Percentiles rank a stretch among this genome's conserved stretches.
These are phyloP conservation scores for Crithidia bombi DNA, from an alignment of 208 protist species.

Conservation along the genomic window DNA sequence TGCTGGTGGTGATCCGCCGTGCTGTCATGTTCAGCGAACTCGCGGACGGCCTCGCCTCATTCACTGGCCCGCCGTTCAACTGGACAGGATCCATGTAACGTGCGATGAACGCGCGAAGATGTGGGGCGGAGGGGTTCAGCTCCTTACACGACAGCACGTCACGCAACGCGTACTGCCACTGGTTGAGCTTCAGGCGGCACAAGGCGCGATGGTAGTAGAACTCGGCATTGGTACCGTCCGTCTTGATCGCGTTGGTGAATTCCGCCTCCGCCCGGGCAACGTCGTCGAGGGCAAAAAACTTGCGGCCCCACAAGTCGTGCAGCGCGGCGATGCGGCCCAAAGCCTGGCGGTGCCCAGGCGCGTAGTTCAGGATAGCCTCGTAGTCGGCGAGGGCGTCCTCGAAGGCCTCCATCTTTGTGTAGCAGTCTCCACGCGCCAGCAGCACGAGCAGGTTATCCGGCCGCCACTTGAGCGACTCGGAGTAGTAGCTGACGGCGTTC, in stretches of 20 bases:
- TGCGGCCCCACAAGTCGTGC: conserved; percentile 84
- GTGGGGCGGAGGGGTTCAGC: conserved; percentile 61
- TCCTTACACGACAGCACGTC: conserved; percentile 87
- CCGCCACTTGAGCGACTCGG: conserved; percentile 88
- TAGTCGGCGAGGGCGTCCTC: conserved; percentile 80
- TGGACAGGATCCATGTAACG: conserved; percentile 62
- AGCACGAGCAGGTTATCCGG: conserved; percentile 83
- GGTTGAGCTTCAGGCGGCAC: conserved; percentile 80
- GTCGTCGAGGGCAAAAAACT: conserved; percentile 57
- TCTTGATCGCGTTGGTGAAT: conserved; percentile 88
- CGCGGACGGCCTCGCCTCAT: background rate
- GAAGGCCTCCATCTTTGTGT: conserved; percentile 82
- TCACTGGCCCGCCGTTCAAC: background rate
- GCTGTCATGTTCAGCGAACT: background rate
- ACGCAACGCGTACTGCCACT: conserved; percentile 78
- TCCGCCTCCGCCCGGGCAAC: conserved; percentile 71
- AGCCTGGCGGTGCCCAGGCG: conserved; percentile 58
- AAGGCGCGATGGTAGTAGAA: conserved; percentile 88
- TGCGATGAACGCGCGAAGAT: conserved; percentile 75
- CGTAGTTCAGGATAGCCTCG: conserved; percentile 58
- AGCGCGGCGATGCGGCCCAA: conserved; percentile 69
- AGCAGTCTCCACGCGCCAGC: conserved; percentile 86
- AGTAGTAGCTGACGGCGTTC: conserved; percentile 84
- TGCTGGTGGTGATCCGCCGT: background rate
- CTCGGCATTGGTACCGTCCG: conserved; percentile 61